phyloP scores from a whole-genome alignment of 495 filamentous ascomycete species.

The Schizothecium vesticola region DNA sequence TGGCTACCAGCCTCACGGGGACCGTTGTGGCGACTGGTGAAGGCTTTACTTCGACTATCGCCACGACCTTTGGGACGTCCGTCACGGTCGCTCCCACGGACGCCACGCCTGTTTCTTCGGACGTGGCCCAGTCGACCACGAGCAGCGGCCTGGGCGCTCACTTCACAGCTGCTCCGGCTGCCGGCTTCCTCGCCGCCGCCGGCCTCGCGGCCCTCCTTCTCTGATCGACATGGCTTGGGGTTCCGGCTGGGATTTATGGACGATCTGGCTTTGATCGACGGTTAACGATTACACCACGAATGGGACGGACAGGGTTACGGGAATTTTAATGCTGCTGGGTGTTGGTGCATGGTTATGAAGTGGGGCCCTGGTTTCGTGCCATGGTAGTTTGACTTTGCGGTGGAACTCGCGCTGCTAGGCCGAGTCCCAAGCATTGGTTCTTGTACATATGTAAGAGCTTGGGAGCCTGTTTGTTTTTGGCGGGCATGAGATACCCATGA shows the following conservation, averaged over 20 bases:
- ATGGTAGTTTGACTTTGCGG: background rate
- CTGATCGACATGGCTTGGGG: conserved; percentile 12
- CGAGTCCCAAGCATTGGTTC: conserved; percentile 18
- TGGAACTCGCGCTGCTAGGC: background rate
- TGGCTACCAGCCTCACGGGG: conserved; percentile 10
- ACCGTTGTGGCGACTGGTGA: conserved; percentile 11
- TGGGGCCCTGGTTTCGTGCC: background rate
- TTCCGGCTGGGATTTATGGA: conserved; percentile 1
- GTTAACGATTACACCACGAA: conserved; percentile 18
- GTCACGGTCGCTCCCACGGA: conserved; percentile 11
- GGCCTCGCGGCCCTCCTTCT: conserved; percentile 31
- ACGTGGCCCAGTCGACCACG: conserved; percentile 2
- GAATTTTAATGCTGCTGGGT: conserved; percentile 20
- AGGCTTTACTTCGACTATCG: conserved; percentile 15
- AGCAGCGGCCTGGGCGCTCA: conserved; percentile 21
- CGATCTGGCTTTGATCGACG: conserved; percentile 16
- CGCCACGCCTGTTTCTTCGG: conserved; percentile 5
- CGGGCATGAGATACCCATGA: conserved; percentile 24
- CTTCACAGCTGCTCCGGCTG: conserved; percentile 27
- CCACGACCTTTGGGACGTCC: conserved; percentile 11
- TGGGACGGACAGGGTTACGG: conserved; percentile 15
- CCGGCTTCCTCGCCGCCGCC: conserved; percentile 33
- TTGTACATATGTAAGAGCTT: conserved; percentile 26
- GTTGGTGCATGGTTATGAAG: conserved; percentile 16
- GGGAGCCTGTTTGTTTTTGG: conserved; percentile 3